phyloP scores from a whole-genome alignment of 2,329 filamentous ascomycete species.

The Pseudocercospora vitis region DNA sequence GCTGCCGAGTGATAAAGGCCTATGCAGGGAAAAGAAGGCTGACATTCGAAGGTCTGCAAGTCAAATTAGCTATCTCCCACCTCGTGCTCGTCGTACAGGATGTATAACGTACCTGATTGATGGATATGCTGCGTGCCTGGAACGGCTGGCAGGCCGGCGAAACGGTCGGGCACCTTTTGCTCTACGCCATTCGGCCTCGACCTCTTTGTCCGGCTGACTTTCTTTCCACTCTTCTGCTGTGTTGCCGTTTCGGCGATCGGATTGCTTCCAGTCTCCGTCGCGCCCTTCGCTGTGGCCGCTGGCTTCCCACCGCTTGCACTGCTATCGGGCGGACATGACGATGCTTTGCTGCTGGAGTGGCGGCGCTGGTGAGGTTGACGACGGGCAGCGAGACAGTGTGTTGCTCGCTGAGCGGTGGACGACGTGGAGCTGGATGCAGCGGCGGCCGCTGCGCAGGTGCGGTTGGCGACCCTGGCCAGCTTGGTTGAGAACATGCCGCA shows the following conservation, averaged over 20 bases:
- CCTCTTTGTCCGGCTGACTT: constrained; percentile 23
- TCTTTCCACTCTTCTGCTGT: constrained; percentile 22
- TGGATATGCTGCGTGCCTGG: constrained; percentile 72
- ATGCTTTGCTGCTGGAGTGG: constrained; percentile 51
- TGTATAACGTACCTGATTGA: constrained; percentile 32
- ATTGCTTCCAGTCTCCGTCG: constrained; percentile 15
- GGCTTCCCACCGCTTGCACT: constrained; percentile 32
- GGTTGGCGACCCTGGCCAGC: constrained; percentile 35
- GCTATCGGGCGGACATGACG: constrained; percentile 46
- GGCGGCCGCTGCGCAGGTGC: constrained; percentile 28
- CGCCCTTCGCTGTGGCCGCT: constrained; percentile 31
- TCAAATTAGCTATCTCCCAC: constrained; percentile 7
- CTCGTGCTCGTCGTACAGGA: neutral
- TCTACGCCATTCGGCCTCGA: constrained; percentile 15
- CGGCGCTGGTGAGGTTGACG: constrained; percentile 49
- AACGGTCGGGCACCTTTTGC: constrained; percentile 39
- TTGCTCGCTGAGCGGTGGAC: constrained; percentile 32
- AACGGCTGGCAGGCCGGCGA: constrained; percentile 67
- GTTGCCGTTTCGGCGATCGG: constrained; percentile 21
- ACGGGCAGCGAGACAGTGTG: constrained; percentile 38
- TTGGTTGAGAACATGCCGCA: constrained; percentile 37
- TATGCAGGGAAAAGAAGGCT: constrained; percentile 92
- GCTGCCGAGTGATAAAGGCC: constrained; percentile 85
- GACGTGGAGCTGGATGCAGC: constrained; percentile 30
- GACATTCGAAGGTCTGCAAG: constrained; percentile 77